These are phyloP conservation scores for Cinnamomum micranthum DNA, from an alignment of 164 flowering plant species.

Conservation along the genomic window DNA sequence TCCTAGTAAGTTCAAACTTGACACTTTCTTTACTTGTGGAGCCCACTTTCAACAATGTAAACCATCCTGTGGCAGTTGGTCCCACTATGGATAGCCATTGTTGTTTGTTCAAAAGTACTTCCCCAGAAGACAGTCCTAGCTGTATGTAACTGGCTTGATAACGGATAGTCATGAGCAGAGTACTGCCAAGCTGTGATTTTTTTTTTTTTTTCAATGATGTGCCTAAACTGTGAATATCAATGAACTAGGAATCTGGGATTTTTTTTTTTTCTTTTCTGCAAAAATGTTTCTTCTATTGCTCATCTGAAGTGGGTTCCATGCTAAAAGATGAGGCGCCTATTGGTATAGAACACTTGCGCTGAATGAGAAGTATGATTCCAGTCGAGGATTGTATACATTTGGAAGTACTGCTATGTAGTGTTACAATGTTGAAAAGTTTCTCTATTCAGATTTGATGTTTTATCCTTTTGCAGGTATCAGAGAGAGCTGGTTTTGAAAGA, in stretches of 20 bases:
- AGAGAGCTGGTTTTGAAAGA: slow-evolving; percentile 44
- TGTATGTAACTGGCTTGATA: too few relatives aligned
- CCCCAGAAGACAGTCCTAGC: too few relatives aligned
- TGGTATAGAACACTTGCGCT: background rate
- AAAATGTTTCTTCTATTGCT: background rate
- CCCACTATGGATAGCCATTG: background rate
- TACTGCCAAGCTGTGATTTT: too few relatives aligned
- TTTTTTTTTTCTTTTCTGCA: too few relatives aligned
- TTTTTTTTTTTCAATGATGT: too few relatives aligned
- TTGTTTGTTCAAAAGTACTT: too few relatives aligned
- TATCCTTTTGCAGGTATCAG: slow-evolving; percentile 21
- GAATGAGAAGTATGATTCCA: background rate
- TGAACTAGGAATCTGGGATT: too few relatives aligned
- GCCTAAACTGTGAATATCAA: too few relatives aligned
- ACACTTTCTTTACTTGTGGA: background rate
- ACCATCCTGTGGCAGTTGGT: background rate
- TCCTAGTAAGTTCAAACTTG: background rate
- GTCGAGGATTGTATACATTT: background rate
- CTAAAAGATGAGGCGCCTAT: background rate
- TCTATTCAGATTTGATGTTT: background rate
- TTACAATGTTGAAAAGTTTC: background rate
- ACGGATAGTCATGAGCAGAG: too few relatives aligned
- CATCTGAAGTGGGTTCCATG: background rate
- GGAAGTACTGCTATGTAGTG: background rate
- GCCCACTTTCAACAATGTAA: background rate